phyloP scores from a whole-genome alignment of 2,329 filamentous ascomycete genomes.

The Curvularia lunata region DNA sequence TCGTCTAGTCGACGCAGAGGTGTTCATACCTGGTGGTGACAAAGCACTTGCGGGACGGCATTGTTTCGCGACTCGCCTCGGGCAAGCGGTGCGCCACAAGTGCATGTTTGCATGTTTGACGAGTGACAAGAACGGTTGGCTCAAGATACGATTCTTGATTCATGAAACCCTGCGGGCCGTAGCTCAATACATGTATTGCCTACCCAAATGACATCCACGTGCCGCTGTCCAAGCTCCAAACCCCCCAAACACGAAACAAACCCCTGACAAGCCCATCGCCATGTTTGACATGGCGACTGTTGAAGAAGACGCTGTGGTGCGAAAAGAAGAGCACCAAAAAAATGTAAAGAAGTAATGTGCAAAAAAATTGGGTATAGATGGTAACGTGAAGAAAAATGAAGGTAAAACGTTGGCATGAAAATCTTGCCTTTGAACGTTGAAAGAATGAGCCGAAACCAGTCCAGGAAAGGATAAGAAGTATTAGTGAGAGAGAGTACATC shows the following conservation, averaged over 20 bases:
- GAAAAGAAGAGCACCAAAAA: slow-evolving; percentile 14
- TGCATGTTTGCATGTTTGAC: slow-evolving; percentile 17
- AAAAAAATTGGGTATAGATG: slow-evolving; percentile 15
- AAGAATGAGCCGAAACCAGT: slow-evolving; percentile 17
- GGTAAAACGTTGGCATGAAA: slow-evolving; percentile 9
- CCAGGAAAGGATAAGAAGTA: slow-evolving; percentile 18
- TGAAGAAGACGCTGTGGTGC: slow-evolving; percentile 22
- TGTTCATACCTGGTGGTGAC: slow-evolving; percentile 1
- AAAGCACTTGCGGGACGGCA: slow-evolving; percentile 6
- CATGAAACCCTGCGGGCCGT: slow-evolving; percentile 28
- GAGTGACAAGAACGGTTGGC: slow-evolving; percentile 11
- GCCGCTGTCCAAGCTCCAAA: slow-evolving; percentile 17
- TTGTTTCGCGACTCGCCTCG: slow-evolving; percentile 9
- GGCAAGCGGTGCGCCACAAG: slow-evolving; percentile 19
- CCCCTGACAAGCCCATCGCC: slow-evolving; percentile 23
- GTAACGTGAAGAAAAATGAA: slow-evolving; percentile 10
- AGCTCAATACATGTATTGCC: slow-evolving; percentile 34
- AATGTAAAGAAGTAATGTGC: slow-evolving; percentile 5
- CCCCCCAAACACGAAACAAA: slow-evolving; percentile 38
- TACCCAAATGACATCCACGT: slow-evolving; percentile 31
- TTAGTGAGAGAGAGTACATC: slow-evolving; percentile 24
- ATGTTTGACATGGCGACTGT: slow-evolving; percentile 16
- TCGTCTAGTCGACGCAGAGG: not conserved
- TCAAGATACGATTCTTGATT: slow-evolving; percentile 32
- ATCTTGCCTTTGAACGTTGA: slow-evolving; percentile 13